Percentiles rank a stretch among this genome's conserved stretches.
These are phyloP conservation scores for Ceratobasidium sp. DNA, from an alignment of 1,284 basidiomycete species.

Conservation along the genomic window DNA sequence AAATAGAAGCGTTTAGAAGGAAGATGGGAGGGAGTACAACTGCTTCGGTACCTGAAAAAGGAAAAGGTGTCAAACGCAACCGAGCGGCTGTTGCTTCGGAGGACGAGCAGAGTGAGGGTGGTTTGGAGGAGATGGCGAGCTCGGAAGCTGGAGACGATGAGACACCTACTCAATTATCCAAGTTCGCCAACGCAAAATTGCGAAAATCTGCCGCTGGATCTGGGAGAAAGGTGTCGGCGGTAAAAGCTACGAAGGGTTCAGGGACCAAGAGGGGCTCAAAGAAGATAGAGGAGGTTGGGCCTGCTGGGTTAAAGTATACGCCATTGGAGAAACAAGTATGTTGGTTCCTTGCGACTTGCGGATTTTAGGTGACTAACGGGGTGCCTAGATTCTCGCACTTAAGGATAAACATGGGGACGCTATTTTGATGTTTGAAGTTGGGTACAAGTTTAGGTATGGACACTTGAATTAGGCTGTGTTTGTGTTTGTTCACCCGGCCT, in stretches of 20 bases:
- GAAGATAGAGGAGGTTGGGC: conserved; percentile 69
- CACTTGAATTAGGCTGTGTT: not conserved
- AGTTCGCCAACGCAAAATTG: conserved; percentile 36
- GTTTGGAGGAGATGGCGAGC: conserved; percentile 39
- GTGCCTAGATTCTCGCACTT: conserved; percentile 67
- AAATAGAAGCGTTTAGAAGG: conserved; percentile 46
- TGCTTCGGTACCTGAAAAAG: conserved; percentile 42
- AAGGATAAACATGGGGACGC: conserved; percentile 80
- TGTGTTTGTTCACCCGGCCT: not conserved
- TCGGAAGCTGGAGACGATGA: conserved; percentile 44
- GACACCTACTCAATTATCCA: conserved; percentile 5
- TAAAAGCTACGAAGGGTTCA: conserved; percentile 51
- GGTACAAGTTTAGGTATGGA: conserved; percentile 78
- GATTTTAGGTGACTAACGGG: not conserved
- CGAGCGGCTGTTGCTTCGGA: conserved; percentile 19
- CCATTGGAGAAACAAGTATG: conserved; percentile 83
- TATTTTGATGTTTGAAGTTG: conserved; percentile 86
- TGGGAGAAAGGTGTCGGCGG: conserved; percentile 48
- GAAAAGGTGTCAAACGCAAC: conserved; percentile 11
- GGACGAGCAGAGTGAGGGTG: conserved; percentile 26
- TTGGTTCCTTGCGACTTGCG: not conserved
- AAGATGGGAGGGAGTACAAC: conserved; percentile 59
- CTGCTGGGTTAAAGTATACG: conserved; percentile 82
- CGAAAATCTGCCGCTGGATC: conserved; percentile 33
- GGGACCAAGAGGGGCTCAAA: conserved; percentile 55